These are phyloP conservation scores for Paraglomus brasilianum DNA, from an alignment of 192 early-diverging fungal genomes.

Conservation along the genomic window DNA sequence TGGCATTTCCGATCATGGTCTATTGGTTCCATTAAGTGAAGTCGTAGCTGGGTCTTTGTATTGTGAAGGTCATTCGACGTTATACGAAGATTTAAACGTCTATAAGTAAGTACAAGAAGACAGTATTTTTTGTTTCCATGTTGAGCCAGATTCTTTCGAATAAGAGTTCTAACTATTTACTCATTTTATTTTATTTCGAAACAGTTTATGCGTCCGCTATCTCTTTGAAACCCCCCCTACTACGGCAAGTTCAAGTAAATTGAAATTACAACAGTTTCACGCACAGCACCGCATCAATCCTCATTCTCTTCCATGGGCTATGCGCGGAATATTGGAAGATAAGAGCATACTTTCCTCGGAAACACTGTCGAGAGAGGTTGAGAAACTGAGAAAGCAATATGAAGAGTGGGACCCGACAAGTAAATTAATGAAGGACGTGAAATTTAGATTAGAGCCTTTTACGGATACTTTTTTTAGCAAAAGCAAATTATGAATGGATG, in stretches of 20 bases:
- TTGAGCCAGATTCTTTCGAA: too few species aligned
- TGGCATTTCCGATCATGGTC: conserved; percentile 83
- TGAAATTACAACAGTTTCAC: conserved; percentile 54
- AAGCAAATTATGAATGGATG: conserved; percentile 60
- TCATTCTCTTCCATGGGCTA: conserved; percentile 92
- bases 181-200: conserved; percentile 23
- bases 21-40: conserved; percentile 84
- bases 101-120: conserved; percentile 53
- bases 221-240: conserved; percentile 37
- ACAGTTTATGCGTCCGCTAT: conserved; percentile 36
- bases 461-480: conserved; percentile 29
- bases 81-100: conserved; percentile 88
- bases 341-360: conserved; percentile 54
- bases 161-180: not conserved
- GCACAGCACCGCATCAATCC: conserved; percentile 79
- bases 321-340: conserved; percentile 81
- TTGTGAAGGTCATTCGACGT: conserved; percentile 87
- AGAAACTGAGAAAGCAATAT: conserved; percentile 65
- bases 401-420: conserved; percentile 78
- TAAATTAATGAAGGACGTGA: conserved; percentile 75
- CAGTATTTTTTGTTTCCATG: conserved; percentile 9
- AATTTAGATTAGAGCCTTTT: conserved; percentile 90
- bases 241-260: conserved; percentile 31
- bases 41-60: conserved; percentile 85
- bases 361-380: conserved; percentile 62